Base-by-base conservation (phyloP, 257 asterid genomes). In the Eucommia ulmoides region DNA sequence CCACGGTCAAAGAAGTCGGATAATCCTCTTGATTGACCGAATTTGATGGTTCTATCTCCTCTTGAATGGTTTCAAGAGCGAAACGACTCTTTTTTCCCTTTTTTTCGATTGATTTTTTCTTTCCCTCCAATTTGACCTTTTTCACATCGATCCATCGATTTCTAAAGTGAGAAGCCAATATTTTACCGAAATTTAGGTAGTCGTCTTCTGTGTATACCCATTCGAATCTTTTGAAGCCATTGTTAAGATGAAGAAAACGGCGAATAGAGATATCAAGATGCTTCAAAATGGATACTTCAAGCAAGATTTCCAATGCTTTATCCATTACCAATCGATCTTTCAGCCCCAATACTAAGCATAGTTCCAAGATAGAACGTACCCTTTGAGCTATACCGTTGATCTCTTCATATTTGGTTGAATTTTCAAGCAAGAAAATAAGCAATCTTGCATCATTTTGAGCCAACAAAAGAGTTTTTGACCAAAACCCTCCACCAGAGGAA, bases 401-500 rank as follows among this genome's bases (percentile, higher is more conserved):
- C 22, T 56, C 74, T 58, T 52, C 76, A 41, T 55, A 66, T 47
- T 66, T 66, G 52, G 49, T 62, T 41, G 61, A 49, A 66, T 55
- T 51, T 58, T 77, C 83, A 26, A 86, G 79, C 69, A 91, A 75
- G 77, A 51, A 41, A 60, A 47, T 41, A 38, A 86, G 62, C 65
- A 91, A 69, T 55, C 73, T 69, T 42, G 81, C 83, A 63, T 83
- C 93, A 64, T 76, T 62, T 66, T 86, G 87, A 61, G 79, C 78
- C 73, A 80, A 69, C 53, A 83, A 49, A 50, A 74, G 48, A n/a
- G 62, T 51, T 14, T 52, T 55, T 24, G 98, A 86, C 96, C 96
- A 91, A 74, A 80, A 83, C 25, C 98, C 98, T 50, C 98, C 94
- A 50, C 82, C 81, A 23, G 88, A 65, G 60, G 88, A 80, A 61